Percentiles rank a stretch among this genome's conserved stretches.
These are phyloP conservation scores for Acanthamoeba royreba DNA, from an alignment of 208 protist species.

Conservation along the genomic window DNA sequence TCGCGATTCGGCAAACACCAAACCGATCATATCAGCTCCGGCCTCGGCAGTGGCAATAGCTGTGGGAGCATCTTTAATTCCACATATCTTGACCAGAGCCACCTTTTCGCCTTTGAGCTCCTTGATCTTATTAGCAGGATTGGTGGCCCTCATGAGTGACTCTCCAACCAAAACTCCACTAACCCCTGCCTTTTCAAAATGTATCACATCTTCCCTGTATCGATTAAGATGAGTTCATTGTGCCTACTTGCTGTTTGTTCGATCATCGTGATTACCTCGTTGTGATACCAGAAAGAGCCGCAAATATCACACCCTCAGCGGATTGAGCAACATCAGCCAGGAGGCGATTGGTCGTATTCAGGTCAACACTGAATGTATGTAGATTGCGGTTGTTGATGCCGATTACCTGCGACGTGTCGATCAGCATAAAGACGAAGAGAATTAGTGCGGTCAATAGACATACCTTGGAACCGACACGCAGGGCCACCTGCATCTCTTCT, in stretches of 20 bases:
- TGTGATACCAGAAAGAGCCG: slow-evolving; percentile 6
- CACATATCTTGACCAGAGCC: slow-evolving; percentile 69
- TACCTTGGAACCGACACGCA: slow-evolving; percentile 10
- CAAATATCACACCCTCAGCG: not conserved
- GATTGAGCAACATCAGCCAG: not conserved
- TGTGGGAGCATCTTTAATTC: slow-evolving; percentile 37
- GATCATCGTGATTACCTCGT: not conserved
- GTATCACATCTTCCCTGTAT: slow-evolving; percentile 58
- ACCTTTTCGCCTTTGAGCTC: not conserved
- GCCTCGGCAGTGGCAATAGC: slow-evolving; percentile 44
- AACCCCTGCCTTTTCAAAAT: slow-evolving; percentile 2
- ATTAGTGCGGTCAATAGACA: not conserved
- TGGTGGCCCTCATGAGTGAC: slow-evolving; percentile 59
- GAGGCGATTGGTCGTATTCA: slow-evolving; percentile 38
- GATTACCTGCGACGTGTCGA: slow-evolving; percentile 55
- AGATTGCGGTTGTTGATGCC: slow-evolving; percentile 81
- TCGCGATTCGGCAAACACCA: slow-evolving; percentile 71
- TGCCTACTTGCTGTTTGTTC: slow-evolving; percentile 52
- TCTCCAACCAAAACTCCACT: slow-evolving; percentile 74
- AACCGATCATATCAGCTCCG: slow-evolving; percentile 72
- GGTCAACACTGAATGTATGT: slow-evolving; percentile 65
- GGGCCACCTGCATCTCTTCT: slow-evolving; percentile 53
- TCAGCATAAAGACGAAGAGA: not conserved
- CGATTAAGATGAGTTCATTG: slow-evolving; percentile 65
- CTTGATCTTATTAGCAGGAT: slow-evolving; percentile 23